phyloP scores from a whole-genome alignment of 2,329 filamentous ascomycete species.

The Myotisia sp. region DNA sequence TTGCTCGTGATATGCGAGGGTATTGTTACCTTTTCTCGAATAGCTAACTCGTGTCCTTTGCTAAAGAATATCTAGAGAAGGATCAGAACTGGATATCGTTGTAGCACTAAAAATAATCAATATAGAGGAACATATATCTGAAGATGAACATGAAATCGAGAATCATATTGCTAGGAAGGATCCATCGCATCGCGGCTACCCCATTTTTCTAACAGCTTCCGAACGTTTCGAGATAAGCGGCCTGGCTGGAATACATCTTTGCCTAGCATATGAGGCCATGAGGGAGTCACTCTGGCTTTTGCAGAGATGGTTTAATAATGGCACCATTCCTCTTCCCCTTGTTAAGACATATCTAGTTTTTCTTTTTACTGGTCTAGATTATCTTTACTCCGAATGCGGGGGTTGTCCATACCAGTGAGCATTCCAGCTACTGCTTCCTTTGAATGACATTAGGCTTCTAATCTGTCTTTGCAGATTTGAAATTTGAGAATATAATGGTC shows the following conservation, averaged over 20 bases:
- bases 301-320: slow-evolving; percentile 13
- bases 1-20: slow-evolving; percentile 9
- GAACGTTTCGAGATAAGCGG: slow-evolving; percentile 16
- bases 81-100: slow-evolving; percentile 5
- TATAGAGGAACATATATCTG: not conserved
- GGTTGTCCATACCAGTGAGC: slow-evolving; percentile 26
- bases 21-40: slow-evolving; percentile 2
- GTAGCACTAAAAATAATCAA: slow-evolving; percentile 11
- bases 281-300: slow-evolving; percentile 22
- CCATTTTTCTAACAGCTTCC: slow-evolving; percentile 16
- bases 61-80: slow-evolving; percentile 2
- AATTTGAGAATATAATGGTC: slow-evolving; percentile 11
- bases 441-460: not conserved
- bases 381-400: slow-evolving; percentile 26
- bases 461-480: slow-evolving; percentile 6
- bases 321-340: slow-evolving; percentile 15
- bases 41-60: not conserved
- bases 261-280: slow-evolving; percentile 22
- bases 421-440: not conserved
- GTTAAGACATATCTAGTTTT: slow-evolving; percentile 19
- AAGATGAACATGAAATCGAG: slow-evolving; percentile 16
- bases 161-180: slow-evolving; percentile 16
- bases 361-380: slow-evolving; percentile 26
- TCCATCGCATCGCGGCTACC: slow-evolving; percentile 15
- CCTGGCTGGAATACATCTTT: slow-evolving; percentile 18